These are phyloP conservation scores for Quercus tomentella DNA, from an alignment of 331 rosid genomes.

Conservation along the genomic window DNA sequence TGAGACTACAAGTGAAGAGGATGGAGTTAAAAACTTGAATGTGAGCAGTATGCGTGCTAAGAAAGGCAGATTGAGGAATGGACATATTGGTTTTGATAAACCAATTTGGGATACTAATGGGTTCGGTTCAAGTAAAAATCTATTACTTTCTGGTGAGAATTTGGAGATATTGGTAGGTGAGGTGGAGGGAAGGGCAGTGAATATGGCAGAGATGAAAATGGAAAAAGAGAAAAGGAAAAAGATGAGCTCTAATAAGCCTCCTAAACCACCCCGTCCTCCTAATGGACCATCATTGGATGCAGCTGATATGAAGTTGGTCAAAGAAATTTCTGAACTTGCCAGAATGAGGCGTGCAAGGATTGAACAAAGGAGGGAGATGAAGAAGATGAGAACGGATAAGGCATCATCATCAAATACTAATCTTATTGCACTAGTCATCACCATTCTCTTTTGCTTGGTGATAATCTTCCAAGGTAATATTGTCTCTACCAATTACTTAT, in stretches of 20 bases:
- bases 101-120: constrained; percentile 5
- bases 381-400: constrained; percentile 14
- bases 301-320: constrained; percentile 27
- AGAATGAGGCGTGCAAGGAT: constrained; percentile 20
- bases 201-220: background rate
- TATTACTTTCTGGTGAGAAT: background rate
- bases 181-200: background rate
- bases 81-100: background rate
- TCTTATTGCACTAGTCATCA: constrained; percentile 22
- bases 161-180: constrained; percentile 11
- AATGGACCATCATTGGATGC: constrained; percentile 22
- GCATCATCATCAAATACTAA: constrained; percentile 20
- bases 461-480: constrained; percentile 34
- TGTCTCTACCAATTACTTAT: background rate
- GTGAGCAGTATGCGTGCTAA: background rate
- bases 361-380: constrained; percentile 5
- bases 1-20: constrained; percentile 15
- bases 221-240: constrained; percentile 5
- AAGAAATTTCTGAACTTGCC: constrained; percentile 21
- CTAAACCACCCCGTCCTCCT: constrained; percentile 42
- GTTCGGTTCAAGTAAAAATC: constrained; percentile 4
- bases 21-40: constrained; percentile 4
- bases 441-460: constrained; percentile 26
- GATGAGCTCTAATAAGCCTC: constrained; percentile 17
- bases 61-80: constrained; percentile 21